Base-by-base conservation (phyloP, 345 rosid genomes). In the Lumnitzera racemosa region DNA sequence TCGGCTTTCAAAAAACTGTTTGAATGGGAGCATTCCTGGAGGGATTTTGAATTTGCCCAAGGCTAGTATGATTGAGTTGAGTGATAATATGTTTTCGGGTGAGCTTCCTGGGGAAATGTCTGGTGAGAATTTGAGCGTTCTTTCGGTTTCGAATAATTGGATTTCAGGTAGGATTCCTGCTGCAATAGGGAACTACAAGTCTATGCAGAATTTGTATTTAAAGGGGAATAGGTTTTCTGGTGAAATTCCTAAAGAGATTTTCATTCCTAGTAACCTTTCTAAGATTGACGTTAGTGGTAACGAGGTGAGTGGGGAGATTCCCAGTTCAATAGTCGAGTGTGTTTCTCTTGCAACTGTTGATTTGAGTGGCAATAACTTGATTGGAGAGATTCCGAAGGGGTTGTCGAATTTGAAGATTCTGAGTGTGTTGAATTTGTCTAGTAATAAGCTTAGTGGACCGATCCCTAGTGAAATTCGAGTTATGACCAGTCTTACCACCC, bases 401-500 rank as follows among this genome's bases (percentile, higher is more conserved):
- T 80, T 92, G 46, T 49, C 74, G 0, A 51, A 66, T n/a, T 51
- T 92, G 56, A 68, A 56, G 15, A 83, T 73, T 61, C 56, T 92
- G 5, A 78, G 89, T 67, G 76, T 78, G 57, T 80, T 92, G 13
- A 85, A 92, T 64, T 58, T 84, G 29, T 92, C 98, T 15, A 69
- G 78, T 1, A 92, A 92, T 70, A 77, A 76, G 14, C 68, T 92
- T 17, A 82, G 80, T 3, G 98, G 98, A 2, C 65, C 73, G 58
- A 77, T 92, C 20, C 92, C 95, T 1, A 62, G 15, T 24, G 96
- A 85, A 58, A 82, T 92, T 25, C 70, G 81, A 12, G 63, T 47
- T 72, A 92, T 89, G 94, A 76, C 72, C 2, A 85, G 96, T 16
- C 89, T 92, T 53, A 85, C 95, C 2, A 76, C 76, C 15, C 91